A percentile compares a stretch with the other conserved stretches of the same genome.
Evolutionary conservation across 83 land plant genomes (phyloP).

Genomic region (Isoetes engelmannii): DNA sequence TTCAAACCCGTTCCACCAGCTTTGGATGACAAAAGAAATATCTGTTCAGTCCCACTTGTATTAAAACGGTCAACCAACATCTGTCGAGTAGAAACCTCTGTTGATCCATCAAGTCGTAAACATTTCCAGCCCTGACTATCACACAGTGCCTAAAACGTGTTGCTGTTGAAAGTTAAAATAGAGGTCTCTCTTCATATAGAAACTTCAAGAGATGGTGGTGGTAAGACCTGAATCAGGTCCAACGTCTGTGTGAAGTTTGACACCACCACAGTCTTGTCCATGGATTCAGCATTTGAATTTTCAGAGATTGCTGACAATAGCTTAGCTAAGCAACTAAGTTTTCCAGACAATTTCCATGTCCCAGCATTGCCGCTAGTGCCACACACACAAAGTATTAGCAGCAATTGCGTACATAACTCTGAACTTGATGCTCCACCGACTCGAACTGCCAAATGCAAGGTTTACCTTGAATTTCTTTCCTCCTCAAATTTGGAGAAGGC

Average conservation of each 20-base stretch:
- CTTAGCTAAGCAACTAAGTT: constrained; percentile 24
- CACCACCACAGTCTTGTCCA: constrained; percentile 35
- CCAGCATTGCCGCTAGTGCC: too few species aligned
- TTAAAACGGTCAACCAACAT: constrained; percentile 39
- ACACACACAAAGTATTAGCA: background rate
- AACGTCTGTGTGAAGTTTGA: constrained; percentile 44
- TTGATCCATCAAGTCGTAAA: constrained; percentile 42
- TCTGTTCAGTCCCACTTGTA: constrained; percentile 26
- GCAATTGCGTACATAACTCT: too few species aligned
- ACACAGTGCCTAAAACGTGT: constrained; percentile 25
- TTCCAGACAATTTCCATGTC: constrained; percentile 29
- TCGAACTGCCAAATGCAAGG: too few species aligned
- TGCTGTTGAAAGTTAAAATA: too few species aligned
- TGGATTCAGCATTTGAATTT: background rate
- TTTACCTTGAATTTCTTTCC: too few species aligned
- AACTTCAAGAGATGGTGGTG: background rate
- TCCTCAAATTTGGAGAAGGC: too few species aligned
- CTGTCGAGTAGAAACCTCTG: constrained; percentile 32
- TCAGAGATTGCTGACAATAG: constrained; percentile 20
- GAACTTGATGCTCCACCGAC: too few species aligned
- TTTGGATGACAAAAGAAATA: constrained; percentile 42
- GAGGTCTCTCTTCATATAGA: background rate
- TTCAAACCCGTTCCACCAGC: constrained; percentile 45
- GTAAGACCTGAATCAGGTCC: constrained; percentile 39
- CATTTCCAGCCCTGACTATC: constrained; percentile 30